A percentile compares a stretch with the other conserved stretches of the same genome.
phyloP scores from a whole-genome alignment of 176 grass and related monocot genomes.

The Cymbopogon citratus region DNA sequence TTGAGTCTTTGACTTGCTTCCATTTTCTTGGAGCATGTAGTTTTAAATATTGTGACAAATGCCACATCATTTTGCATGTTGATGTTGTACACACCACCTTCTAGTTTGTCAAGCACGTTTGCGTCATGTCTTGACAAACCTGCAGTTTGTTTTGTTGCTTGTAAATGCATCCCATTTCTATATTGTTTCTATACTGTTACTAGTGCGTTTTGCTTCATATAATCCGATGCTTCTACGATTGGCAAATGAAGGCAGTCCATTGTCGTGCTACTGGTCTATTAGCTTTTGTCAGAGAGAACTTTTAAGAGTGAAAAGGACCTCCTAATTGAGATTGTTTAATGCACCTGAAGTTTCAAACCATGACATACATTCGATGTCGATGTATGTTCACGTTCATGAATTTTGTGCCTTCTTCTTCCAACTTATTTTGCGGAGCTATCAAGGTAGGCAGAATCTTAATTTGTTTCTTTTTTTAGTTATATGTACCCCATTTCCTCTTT shows the following conservation, averaged over 20 bases:
- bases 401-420: background rate
- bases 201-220: slow-evolving; percentile 10
- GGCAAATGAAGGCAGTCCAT: background rate
- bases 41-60: slow-evolving; percentile 7
- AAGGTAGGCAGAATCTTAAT: background rate
- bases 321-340: slow-evolving; percentile 4
- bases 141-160: slow-evolving; percentile 16
- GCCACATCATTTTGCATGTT: background rate
- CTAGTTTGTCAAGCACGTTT: background rate
- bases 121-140: slow-evolving; percentile 17
- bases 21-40: background rate
- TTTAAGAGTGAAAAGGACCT: slow-evolving; percentile 19
- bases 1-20: background rate
- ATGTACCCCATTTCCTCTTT: background rate
- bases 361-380: background rate
- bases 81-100: background rate
- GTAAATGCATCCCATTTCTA: background rate
- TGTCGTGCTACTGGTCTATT: background rate
- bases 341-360: slow-evolving; percentile 13
- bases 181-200: background rate
- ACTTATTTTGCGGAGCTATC: background rate
- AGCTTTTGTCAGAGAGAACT: background rate
- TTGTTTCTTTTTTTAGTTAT: background rate
- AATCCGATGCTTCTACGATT: slow-evolving; percentile 5
- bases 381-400: background rate